A percentile compares a stretch with the other conserved stretches of the same genome.
phyloP scores from a whole-genome alignment of 768 basidiomycete genomes.

The Russula foetens region DNA sequence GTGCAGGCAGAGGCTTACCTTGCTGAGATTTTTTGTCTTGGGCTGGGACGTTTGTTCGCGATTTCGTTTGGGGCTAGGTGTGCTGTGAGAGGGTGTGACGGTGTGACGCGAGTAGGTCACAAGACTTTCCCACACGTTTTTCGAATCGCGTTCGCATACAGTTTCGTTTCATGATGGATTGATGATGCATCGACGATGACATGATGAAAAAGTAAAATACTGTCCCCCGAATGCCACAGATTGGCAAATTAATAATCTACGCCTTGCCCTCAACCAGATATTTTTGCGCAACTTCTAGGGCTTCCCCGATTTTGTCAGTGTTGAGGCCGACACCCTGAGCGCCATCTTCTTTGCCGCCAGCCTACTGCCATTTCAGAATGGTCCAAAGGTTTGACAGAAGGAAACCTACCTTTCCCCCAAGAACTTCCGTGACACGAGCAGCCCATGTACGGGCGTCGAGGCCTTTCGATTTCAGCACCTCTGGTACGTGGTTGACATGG shows the following conservation, averaged over 20 bases:
- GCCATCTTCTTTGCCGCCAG: constrained; percentile 91
- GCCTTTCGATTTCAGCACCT: constrained; percentile 50
- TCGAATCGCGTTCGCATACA: too few relatives aligned
- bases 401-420: constrained; percentile 83
- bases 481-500: constrained; percentile 78
- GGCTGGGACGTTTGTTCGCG: background rate
- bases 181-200: too few relatives aligned
- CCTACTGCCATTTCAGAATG: constrained; percentile 35
- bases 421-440: constrained; percentile 57
- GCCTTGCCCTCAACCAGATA: constrained; percentile 12
- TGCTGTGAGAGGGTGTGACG: background rate
- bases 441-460: constrained; percentile 91
- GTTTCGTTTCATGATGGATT: too few relatives aligned
- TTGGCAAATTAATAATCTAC: background rate
- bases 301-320: constrained; percentile 54
- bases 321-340: constrained; percentile 84
- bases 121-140: background rate
- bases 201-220: background rate
- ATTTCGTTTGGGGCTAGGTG: too few relatives aligned
- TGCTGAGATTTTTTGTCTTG: constrained; percentile 5
- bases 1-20: constrained; percentile 2
- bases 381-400: background rate
- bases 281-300: constrained; percentile 45
- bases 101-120: constrained; percentile 5
- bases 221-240: background rate